Base-by-base conservation (phyloP, 306 rosid species). In the Mimosa bimucronata region DNA sequence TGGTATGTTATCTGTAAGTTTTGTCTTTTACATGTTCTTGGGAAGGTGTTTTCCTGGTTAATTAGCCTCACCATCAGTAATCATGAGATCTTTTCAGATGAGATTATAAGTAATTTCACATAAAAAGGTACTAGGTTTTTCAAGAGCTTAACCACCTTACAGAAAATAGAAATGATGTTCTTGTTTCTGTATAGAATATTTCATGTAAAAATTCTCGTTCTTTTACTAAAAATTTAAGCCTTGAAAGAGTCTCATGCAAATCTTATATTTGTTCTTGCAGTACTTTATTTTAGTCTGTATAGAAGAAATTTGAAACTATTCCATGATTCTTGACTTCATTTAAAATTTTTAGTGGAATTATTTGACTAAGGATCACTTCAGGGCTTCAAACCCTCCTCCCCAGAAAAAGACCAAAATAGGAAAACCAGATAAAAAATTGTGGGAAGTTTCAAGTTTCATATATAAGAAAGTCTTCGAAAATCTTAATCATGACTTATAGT, bases 1-100 rank as follows among this genome's bases (percentile, higher is more conserved):
- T n/a, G n/a, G 4, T 4, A 75, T 21, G 25, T 65, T 40, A 67
- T 68, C 66, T 45, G 74, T 66, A 8, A 71, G 73, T 77, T 29
- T 30, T 64, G 19, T 64, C 69, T 16, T 64, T 64, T 6, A 28
- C 37, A 4, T 8, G 5, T 12, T 7, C 29, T 30, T 30, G 69
- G 5, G 21, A 30, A 64, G 23, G 23, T 31, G 23, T 16, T 62
- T 30, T 16, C 10, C 67, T 61, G 10, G 30, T 21, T 58, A 58
- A 58, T 58, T 25, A 60, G 1, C 18, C 66, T 25, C 37, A 58
- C 4, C 13, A 14, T 28, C 38, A 29, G 16, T 14, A 61, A 29
- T 26, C 67, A 61, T 11, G 40, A 66, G 45, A 25, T 34, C 18
- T 34, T 9, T 18, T 1, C 45, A 14, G 16, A 7, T 18, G 38